Base-by-base conservation (phyloP, 371 early-diverging fungal genomes). In the Capillidium heterosporum region DNA sequence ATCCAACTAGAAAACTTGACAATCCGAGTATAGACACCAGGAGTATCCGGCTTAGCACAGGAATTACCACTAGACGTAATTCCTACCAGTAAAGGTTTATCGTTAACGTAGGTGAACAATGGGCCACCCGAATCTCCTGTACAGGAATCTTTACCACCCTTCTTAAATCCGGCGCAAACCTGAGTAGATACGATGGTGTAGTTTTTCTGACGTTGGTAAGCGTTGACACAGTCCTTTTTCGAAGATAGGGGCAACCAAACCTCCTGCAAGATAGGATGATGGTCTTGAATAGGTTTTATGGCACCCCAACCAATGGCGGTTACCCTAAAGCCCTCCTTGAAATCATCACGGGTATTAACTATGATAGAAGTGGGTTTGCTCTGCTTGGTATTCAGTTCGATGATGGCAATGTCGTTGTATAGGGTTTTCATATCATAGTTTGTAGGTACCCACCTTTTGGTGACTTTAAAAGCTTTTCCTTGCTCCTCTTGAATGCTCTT, bases 111-210 rank as follows among this genome's bases (percentile, higher is more conserved):
- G 7, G 43, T 55, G 43, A 57, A 48, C 24, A 72, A 31, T 1
- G 71, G 71, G 8, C 73, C 73, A 13, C 73, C 73, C 13, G 70
- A 70, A 32, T 72, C 73, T 24, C 73, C 73, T 2, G 62, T 64
- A 44, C 73, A 72, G 0, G 73, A 68, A 23, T 71, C 73, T 0
- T 59, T 48, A 3, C 70, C 70, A 0, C 57, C 59, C 17, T 55
- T 10, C 26, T 62, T 66, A 11, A 65, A 61, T 21, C 68, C 73
- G 11, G 70, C 68, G 39, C 73, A 72, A 15, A 69, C 62, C 21
- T 60, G 61, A 55, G 24, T 39, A 17, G 10, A 10, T 1, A 59
- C 48, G 0, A 65, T 65, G 40, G 65, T 48, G 39, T 71, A 65
- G 15, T 66, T 62, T 11, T 44, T 55, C 31, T 69, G 67, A 47